Evolutionary conservation across 371 early-diverging fungal species (phyloP).

Genomic region (Mucor indicus): DNA sequence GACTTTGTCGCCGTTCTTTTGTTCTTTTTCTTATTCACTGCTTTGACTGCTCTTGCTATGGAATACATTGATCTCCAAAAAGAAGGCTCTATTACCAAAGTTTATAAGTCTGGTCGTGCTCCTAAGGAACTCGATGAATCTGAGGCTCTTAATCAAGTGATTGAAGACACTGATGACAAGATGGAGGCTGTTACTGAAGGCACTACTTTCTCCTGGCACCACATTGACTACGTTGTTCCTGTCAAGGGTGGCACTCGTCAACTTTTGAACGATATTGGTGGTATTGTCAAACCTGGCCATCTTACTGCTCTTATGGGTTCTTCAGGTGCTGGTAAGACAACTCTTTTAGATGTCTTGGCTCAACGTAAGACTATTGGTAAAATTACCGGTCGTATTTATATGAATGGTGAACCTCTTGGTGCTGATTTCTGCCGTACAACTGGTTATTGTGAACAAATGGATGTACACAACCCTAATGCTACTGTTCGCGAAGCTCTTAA

Average conservation of each 20-base stretch:
- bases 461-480: slow-evolving; percentile 67
- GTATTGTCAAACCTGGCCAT: slow-evolving; percentile 57
- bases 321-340: slow-evolving; percentile 89
- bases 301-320: slow-evolving; percentile 87
- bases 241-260: slow-evolving; percentile 53
- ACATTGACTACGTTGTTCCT: slow-evolving; percentile 58
- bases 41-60: slow-evolving; percentile 50
- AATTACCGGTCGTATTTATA: slow-evolving; percentile 67
- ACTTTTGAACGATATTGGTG: slow-evolving; percentile 52
- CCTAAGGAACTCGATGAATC: slow-evolving; percentile 26
- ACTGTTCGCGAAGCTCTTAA: slow-evolving; percentile 70
- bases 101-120: slow-evolving; percentile 46
- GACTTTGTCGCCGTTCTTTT: slow-evolving; percentile 59
- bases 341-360: slow-evolving; percentile 81
- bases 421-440: slow-evolving; percentile 69
- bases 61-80: slow-evolving; percentile 54
- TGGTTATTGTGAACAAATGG: slow-evolving; percentile 84
- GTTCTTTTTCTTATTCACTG: slow-evolving; percentile 54
- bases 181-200: slow-evolving; percentile 45
- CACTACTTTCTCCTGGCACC: slow-evolving; percentile 58
- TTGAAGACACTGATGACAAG: slow-evolving; percentile 22
- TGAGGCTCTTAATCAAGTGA: slow-evolving; percentile 14
- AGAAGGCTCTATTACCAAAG: slow-evolving; percentile 54
- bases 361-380: slow-evolving; percentile 79
- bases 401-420: slow-evolving; percentile 58